Evolutionary conservation across 805 yeast species (phyloP).

Genomic region (Kodamaea fukazawae): DNA sequence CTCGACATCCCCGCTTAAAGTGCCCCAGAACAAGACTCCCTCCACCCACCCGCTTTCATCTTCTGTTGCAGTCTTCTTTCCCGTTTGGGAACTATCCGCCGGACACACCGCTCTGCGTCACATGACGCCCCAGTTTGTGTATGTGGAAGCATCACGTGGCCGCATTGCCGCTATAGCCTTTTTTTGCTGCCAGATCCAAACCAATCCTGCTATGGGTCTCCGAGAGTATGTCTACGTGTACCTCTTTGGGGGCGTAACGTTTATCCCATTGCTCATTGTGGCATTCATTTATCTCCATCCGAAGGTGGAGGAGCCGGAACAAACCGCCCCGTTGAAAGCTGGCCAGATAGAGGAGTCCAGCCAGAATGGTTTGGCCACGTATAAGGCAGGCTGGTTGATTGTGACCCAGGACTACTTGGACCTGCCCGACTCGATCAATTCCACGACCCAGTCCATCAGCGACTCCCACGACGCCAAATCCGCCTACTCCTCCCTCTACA

Average conservation of each 20-base stretch:
- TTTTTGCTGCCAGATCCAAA: neutral
- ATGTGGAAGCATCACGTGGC: too few relatives aligned
- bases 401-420: constrained; percentile 73
- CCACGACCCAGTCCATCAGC: constrained; percentile 40
- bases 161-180: neutral
- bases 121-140: neutral
- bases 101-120: neutral
- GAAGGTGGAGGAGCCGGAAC: constrained; percentile 11
- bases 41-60: too few relatives aligned
- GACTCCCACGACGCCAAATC: constrained; percentile 45
- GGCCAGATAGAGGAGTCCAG: constrained; percentile 62
- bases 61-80: too few relatives aligned
- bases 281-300: constrained; percentile 36
- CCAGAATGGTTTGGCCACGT: constrained; percentile 62
- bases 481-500: constrained; percentile 61
- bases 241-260: constrained; percentile 77
- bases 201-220: constrained; percentile 6
- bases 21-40: too few relatives aligned
- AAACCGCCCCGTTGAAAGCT: constrained; percentile 43
- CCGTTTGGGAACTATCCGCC: too few relatives aligned
- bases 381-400: constrained; percentile 72
- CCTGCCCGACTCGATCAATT: constrained; percentile 46
- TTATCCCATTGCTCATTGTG: constrained; percentile 57
- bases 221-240: constrained; percentile 36
- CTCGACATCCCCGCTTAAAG: too few relatives aligned